phyloP scores from a whole-genome alignment of 345 rosid genomes.

The Cardiospermum halicacabum region DNA sequence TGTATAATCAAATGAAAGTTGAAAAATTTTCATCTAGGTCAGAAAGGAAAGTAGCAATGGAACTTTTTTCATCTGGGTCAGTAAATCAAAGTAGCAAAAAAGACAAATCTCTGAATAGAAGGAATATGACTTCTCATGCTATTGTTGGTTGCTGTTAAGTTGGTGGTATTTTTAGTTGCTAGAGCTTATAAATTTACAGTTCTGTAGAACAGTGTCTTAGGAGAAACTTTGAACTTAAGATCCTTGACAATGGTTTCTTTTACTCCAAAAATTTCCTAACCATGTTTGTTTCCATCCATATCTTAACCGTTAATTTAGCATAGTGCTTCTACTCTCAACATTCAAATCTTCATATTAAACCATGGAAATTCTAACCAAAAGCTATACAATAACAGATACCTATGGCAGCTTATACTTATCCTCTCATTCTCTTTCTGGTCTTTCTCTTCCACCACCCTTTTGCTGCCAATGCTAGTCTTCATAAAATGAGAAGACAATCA shows the following conservation, averaged over 20 bases:
- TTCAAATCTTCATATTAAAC: not conserved
- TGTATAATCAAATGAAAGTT: not conserved
- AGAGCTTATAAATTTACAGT: too few species aligned
- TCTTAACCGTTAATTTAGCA: not conserved
- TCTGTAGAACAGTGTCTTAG: too few species aligned
- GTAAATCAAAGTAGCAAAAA: not conserved
- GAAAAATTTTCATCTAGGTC: not conserved
- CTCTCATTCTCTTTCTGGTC: constrained; percentile 24
- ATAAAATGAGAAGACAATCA: constrained; percentile 29
- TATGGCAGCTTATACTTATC: constrained; percentile 39
- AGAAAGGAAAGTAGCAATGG: too few species aligned
- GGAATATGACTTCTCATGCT: not conserved
- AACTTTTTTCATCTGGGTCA: not conserved
- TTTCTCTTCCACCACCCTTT: constrained; percentile 22
- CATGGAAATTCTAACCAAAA: not conserved
- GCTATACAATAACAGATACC: constrained; percentile 3
- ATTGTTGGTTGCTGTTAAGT: not conserved
- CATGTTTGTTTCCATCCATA: not conserved
- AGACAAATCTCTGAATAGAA: not conserved
- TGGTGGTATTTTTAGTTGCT: too few species aligned
- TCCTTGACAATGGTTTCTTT: not conserved
- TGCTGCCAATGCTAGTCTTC: constrained; percentile 36
- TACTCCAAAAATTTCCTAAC: not conserved
- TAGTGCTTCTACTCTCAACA: constrained; percentile 1
- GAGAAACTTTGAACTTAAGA: not conserved